Evolutionary conservation across 2,329 filamentous ascomycete genomes (phyloP).

Genomic region (Sclerotinia nivalis): DNA sequence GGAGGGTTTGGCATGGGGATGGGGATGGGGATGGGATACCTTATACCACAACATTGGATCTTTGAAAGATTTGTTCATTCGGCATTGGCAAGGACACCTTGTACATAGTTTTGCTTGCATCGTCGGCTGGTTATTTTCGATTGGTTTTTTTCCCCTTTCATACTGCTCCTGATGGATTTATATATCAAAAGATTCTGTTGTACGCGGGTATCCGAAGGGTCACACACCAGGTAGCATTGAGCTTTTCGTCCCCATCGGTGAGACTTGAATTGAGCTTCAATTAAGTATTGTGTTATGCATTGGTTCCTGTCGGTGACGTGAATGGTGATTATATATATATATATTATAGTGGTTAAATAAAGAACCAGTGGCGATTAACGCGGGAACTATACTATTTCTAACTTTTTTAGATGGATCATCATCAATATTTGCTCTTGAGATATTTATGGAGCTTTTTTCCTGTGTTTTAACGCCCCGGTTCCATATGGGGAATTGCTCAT

Average conservation of each 20-base stretch:
- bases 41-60: constrained; percentile 27
- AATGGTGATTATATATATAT: background rate
- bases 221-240: background rate
- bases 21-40: constrained; percentile 22
- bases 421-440: background rate
- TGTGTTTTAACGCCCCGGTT: constrained; percentile 7
- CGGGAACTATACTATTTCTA: background rate
- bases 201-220: background rate
- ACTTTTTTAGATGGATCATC: background rate
- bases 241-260: background rate
- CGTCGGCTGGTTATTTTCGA: constrained; percentile 16
- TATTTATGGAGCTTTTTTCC: constrained; percentile 3
- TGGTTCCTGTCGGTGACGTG: background rate
- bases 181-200: constrained; percentile 9
- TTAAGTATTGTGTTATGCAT: background rate
- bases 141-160: constrained; percentile 6
- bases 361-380: background rate
- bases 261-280: background rate
- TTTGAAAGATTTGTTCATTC: constrained; percentile 28
- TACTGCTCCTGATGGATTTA: constrained; percentile 11
- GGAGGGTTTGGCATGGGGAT: constrained; percentile 20
- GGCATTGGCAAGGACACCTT: constrained; percentile 16
- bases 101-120: constrained; percentile 23
- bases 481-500: constrained; percentile 1
- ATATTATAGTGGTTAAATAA: background rate